A percentile compares a stretch with the other conserved stretches of the same genome.
phyloP scores from a whole-genome alignment of 139 green algal species.

The Chlorella sp. region DNA sequence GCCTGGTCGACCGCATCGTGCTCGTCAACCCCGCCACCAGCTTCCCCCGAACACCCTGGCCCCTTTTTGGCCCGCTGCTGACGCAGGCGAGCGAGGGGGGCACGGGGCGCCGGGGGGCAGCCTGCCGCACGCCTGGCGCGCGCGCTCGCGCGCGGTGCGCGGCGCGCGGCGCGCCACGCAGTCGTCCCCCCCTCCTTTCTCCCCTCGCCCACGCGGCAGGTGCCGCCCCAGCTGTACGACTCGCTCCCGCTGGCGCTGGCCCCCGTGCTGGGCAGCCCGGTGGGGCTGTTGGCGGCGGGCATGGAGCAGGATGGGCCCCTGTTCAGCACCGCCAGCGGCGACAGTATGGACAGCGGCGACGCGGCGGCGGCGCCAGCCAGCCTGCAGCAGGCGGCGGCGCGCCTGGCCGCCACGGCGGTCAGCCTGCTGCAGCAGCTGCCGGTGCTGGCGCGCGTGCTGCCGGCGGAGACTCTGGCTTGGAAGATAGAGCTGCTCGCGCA shows the following conservation, averaged over 20 bases:
- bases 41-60: constrained; percentile 74
- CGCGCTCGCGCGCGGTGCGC: not conserved
- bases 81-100: constrained; percentile 47
- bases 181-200: not conserved
- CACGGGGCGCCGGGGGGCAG: not conserved
- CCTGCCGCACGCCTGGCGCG: not conserved
- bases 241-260: constrained; percentile 74
- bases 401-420: constrained; percentile 15
- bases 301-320: constrained; percentile 36
- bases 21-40: constrained; percentile 91
- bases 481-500: constrained; percentile 85
- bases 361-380: not conserved
- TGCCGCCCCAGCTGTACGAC: constrained; percentile 62
- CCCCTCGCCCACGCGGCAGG: not conserved
- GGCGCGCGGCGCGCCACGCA: no score
- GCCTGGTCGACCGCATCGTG: constrained; percentile 61
- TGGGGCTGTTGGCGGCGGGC: constrained; percentile 60
- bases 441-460: constrained; percentile 69
- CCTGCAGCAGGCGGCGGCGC: not conserved
- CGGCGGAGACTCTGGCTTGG: constrained; percentile 68
- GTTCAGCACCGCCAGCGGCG: no score
- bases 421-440: constrained; percentile 69
- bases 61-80: constrained; percentile 68
- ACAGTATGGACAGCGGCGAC: not conserved
- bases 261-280: constrained; percentile 83